A percentile compares a stretch with the other conserved stretches of the same genome.
phyloP scores from a whole-genome alignment of 225 moss, liverwort and hornwort genomes.

The Climacium dendroides region DNA sequence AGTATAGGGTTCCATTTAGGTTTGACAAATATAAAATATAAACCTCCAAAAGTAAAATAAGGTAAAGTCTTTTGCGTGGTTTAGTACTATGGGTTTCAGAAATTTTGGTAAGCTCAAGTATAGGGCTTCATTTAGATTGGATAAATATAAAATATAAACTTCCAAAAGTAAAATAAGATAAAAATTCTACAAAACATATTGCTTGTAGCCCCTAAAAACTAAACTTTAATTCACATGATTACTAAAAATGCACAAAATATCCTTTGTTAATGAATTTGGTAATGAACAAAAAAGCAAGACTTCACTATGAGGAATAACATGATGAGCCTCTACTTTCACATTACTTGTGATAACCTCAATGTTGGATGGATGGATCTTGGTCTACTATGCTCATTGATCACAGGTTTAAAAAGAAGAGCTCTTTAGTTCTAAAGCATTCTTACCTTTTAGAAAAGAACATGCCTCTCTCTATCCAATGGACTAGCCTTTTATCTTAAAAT shows the following conservation, averaged over 20 bases:
- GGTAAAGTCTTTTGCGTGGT: rapidly evolving
- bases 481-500: not conserved
- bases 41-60: not conserved
- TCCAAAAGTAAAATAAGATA: not conserved
- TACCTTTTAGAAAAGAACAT: not conserved
- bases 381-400: not conserved
- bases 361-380: not conserved
- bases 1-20: no score
- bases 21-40: no score
- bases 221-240: not conserved
- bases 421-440: not conserved
- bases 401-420: not conserved
- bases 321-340: rapidly evolving
- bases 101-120: not conserved
- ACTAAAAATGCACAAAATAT: not conserved
- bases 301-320: not conserved
- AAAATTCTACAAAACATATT: not conserved
- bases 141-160: not conserved
- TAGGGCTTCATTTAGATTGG: not conserved
- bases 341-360: rapidly evolving
- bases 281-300: not conserved
- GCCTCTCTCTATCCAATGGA: not conserved
- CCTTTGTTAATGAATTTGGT: not conserved
- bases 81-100: rapidly evolving
- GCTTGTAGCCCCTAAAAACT: not conserved